Conservation (phyloP, 768 basidiomycete genomes). For the Cystofilobasidium macerans region DNA sequence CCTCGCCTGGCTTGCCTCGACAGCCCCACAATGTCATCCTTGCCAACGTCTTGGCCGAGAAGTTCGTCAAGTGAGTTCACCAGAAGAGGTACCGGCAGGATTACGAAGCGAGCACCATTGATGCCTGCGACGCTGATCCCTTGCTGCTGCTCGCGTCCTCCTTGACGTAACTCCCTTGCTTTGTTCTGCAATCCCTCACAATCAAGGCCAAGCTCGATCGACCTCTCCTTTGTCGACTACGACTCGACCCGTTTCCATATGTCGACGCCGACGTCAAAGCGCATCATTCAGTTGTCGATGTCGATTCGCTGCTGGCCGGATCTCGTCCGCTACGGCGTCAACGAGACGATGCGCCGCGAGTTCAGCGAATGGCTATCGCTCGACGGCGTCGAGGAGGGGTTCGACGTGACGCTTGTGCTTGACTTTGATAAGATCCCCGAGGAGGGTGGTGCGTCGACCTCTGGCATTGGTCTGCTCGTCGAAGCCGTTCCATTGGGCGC, state of each 20-base stretch:
- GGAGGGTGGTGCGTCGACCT: slow-evolving; percentile 55
- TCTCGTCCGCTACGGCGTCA: slow-evolving; percentile 72
- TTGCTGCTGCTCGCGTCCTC: slow-evolving; percentile 10
- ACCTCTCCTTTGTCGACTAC: slow-evolving; percentile 95
- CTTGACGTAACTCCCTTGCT: slow-evolving; percentile 12
- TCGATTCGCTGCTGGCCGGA: slow-evolving; percentile 95
- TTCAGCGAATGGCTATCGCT: slow-evolving; percentile 57
- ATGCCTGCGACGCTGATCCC: neutral
- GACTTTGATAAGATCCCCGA: slow-evolving; percentile 75
- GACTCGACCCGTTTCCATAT: slow-evolving; percentile 92
- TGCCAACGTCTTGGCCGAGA: slow-evolving; percentile 75
- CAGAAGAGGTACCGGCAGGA: too few species aligned
- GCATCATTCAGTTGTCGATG: slow-evolving; percentile 77
- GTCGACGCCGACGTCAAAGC: slow-evolving; percentile 63
- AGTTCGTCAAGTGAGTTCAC: slow-evolving; percentile 70
- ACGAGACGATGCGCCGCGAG: slow-evolving; percentile 65
- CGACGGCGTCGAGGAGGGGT: slow-evolving; percentile 57
- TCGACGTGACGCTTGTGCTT: slow-evolving; percentile 74
- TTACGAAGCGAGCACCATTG: too few species aligned
- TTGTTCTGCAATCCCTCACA: slow-evolving; percentile 3
- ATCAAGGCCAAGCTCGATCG: slow-evolving; percentile 71
- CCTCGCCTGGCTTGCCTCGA: neutral
- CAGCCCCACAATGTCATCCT: slow-evolving; percentile 84
- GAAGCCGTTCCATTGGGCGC: too few species aligned
- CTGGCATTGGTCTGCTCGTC: neutral